Percentiles rank a stretch among this genome's conserved stretches.
Evolutionary conservation across 257 asterid species (phyloP).

Genomic region (Buddleja alternifolia): DNA sequence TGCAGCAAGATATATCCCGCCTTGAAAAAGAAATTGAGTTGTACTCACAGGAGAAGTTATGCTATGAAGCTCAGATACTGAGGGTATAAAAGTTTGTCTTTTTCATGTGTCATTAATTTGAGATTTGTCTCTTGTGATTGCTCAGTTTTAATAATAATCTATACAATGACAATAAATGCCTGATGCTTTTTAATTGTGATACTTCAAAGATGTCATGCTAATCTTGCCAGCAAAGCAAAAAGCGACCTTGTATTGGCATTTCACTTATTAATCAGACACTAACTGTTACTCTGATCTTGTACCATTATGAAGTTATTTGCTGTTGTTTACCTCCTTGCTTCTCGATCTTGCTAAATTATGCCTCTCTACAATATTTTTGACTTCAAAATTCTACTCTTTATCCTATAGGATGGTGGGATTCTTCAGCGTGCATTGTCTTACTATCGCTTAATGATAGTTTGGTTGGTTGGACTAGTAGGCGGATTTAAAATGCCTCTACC

Average conservation of each 20-base stretch:
- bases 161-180: neutral
- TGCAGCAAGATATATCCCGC: constrained; percentile 79
- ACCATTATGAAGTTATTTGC: constrained; percentile 13
- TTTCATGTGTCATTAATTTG: constrained; percentile 4
- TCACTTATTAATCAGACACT: neutral
- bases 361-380: neutral
- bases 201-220: neutral
- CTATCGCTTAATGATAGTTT: constrained; percentile 88
- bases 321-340: neutral
- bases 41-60: constrained; percentile 78
- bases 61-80: constrained; percentile 96
- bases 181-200: constrained; percentile 3
- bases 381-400: neutral
- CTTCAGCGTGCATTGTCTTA: constrained; percentile 85
- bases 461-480: constrained; percentile 85
- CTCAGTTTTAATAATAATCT: neutral
- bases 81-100: constrained; percentile 56
- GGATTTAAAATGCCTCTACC: constrained; percentile 95
- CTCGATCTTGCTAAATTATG: constrained; percentile 1
- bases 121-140: neutral
- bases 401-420: constrained; percentile 77
- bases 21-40: constrained; percentile 83
- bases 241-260: neutral
- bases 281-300: constrained; percentile 9
- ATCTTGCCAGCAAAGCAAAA: constrained; percentile 20